Evolutionary conservation across 2,329 filamentous ascomycete species (phyloP).

Genomic region (Penicillium sclerotigenum): DNA sequence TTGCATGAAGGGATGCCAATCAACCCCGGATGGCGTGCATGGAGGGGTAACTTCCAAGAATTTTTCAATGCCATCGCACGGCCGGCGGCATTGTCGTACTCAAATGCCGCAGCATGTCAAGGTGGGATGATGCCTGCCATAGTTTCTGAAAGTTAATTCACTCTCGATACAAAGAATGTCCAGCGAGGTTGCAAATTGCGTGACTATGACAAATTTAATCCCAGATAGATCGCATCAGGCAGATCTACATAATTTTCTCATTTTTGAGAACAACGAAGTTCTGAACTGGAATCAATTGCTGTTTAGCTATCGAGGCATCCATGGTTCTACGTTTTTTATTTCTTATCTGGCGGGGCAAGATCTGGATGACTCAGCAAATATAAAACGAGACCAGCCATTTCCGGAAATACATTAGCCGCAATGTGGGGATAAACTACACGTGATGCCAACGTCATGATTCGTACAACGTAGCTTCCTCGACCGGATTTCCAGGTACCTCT

Average conservation of each 20-base stretch:
- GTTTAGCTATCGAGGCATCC: background rate
- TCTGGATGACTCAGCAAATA: constrained; percentile 5
- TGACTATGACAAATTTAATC: background rate
- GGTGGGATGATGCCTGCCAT: background rate
- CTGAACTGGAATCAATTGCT: background rate
- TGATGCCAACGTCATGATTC: constrained; percentile 20
- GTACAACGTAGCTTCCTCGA: constrained; percentile 13
- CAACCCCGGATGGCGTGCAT: background rate
- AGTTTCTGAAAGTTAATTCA: background rate
- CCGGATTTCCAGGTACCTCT: constrained; percentile 10
- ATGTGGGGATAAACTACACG: constrained; percentile 12
- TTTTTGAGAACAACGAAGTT: background rate
- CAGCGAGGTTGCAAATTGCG: background rate
- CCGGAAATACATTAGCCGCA: constrained; percentile 6
- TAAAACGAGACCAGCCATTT: constrained; percentile 6
- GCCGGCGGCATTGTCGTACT: background rate
- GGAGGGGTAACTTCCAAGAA: constrained; percentile 8
- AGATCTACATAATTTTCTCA: background rate
- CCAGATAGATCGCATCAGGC: background rate
- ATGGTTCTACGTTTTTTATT: constrained; percentile 1
- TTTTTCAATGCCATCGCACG: background rate
- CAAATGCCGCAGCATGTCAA: background rate
- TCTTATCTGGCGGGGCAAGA: constrained; percentile 8
- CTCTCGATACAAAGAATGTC: constrained; percentile 1
- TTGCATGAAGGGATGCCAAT: constrained; percentile 3